A percentile compares a stretch with the other conserved stretches of the same genome.
phyloP scores from a whole-genome alignment of 441 rosid genomes.

The Melastoma candidum region DNA sequence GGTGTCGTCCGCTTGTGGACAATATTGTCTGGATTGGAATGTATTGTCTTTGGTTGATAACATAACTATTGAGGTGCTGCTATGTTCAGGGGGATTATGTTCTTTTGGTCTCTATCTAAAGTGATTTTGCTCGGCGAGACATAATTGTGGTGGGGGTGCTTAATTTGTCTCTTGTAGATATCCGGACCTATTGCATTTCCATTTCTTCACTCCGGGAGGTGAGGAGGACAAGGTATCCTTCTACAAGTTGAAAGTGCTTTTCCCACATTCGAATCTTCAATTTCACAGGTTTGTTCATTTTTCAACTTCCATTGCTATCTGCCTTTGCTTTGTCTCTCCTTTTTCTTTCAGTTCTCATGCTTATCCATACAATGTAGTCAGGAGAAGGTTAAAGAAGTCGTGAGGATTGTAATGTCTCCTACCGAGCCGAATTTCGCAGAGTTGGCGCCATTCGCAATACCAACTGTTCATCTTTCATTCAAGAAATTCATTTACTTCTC shows the following conservation, averaged over 20 bases:
- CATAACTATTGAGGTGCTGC: too few relatives aligned
- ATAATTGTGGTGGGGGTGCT: not conserved
- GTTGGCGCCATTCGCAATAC: constrained; percentile 29
- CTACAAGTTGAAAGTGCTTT: constrained; percentile 37
- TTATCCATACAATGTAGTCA: constrained; percentile 18
- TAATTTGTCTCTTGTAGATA: constrained; percentile 20
- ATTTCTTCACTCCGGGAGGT: constrained; percentile 37
- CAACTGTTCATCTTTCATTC: constrained; percentile 18
- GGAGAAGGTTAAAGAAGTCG: constrained; percentile 24
- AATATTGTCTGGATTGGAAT: too few relatives aligned
- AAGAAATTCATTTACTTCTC: constrained; percentile 28
- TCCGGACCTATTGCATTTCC: constrained; percentile 29
- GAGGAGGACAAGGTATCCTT: constrained; percentile 28
- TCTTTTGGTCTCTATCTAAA: too few relatives aligned
- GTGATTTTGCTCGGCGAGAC: too few relatives aligned
- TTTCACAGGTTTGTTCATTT: constrained; percentile 26
- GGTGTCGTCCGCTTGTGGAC: too few relatives aligned
- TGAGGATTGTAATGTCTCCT: constrained; percentile 10
- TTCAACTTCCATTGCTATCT: not conserved
- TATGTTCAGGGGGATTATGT: too few relatives aligned
- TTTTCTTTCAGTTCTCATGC: not conserved
- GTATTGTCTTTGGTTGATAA: too few relatives aligned
- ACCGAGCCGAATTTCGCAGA: constrained; percentile 16
- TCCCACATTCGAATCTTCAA: constrained; percentile 35
- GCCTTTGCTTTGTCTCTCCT: constrained; percentile 7